These are phyloP conservation scores for Papiliotrema laurentii DNA, from an alignment of 1,284 basidiomycete species.

Conservation along the genomic window DNA sequence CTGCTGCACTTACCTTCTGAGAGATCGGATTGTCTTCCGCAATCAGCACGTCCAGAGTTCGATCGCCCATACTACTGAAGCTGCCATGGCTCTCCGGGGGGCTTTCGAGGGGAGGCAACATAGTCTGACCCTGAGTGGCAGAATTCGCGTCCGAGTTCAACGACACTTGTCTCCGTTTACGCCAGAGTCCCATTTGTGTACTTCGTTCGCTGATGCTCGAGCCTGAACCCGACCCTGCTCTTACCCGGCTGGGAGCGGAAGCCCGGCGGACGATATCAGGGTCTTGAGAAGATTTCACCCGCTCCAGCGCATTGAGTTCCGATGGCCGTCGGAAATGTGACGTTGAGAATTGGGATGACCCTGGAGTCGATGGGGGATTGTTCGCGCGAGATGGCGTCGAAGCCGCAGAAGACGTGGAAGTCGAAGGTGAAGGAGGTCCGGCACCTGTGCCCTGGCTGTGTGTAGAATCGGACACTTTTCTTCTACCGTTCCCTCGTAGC, in stretches of 20 bases:
- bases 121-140: background rate
- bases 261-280: constrained; percentile 68
- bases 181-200: constrained; percentile 30
- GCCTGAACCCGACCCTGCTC: constrained; percentile 77
- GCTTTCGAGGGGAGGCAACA: constrained; percentile 16
- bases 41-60: constrained; percentile 82
- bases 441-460: constrained; percentile 1
- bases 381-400: constrained; percentile 80
- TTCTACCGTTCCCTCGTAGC: constrained; percentile 9
- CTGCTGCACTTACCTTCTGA: constrained; percentile 56
- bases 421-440: constrained; percentile 66
- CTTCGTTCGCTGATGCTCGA: constrained; percentile 56
- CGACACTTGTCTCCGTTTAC: constrained; percentile 21
- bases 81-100: constrained; percentile 11
- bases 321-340: constrained; percentile 73
- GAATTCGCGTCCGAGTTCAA: constrained; percentile 2
- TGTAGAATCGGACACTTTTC: constrained; percentile 20
- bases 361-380: constrained; percentile 64
- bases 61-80: constrained; percentile 49
- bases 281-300: constrained; percentile 70
- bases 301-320: constrained; percentile 75
- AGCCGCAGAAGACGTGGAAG: constrained; percentile 85
- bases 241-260: constrained; percentile 78
- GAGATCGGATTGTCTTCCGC: constrained; percentile 98
- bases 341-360: constrained; percentile 28